phyloP scores from a whole-genome alignment of 306 rosid species.

The Quercus robur region DNA sequence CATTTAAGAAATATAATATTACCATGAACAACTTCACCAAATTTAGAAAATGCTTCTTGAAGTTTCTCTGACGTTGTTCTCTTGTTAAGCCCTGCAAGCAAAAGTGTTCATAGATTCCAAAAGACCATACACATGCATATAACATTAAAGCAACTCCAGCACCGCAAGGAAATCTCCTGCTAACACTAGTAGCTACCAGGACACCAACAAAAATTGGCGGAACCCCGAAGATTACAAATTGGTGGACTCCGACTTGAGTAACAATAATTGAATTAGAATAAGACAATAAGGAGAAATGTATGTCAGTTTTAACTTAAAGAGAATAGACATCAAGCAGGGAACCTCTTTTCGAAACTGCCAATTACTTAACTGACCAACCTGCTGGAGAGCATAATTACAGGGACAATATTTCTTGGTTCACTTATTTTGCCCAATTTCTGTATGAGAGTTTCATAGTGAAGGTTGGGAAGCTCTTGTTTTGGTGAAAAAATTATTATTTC shows the following conservation, averaged over 20 bases:
- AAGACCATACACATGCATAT: not conserved
- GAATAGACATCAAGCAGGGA: not conserved
- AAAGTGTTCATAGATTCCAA: not conserved
- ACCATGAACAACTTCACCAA: conserved; percentile 25
- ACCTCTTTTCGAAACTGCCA: not conserved
- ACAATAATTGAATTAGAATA: not conserved
- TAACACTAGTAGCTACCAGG: not conserved
- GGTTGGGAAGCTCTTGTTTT: too few species aligned
- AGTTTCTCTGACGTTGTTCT: conserved; percentile 20
- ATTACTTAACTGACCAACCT: not conserved
- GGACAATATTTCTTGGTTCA: not conserved
- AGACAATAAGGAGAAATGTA: not conserved
- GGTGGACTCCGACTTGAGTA: not conserved
- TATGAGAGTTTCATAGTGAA: not conserved
- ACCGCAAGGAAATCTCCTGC: not conserved
- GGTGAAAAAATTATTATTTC: not conserved
- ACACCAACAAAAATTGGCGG: not conserved
- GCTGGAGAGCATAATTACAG: not conserved
- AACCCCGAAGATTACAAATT: not conserved
- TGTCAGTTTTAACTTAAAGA: not conserved
- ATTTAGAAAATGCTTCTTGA: conserved; percentile 12
- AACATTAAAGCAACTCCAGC: not conserved
- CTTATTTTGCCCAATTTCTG: not conserved
- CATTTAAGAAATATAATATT: not conserved
- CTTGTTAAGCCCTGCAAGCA: conserved; percentile 19